These are phyloP conservation scores for Curvularia sp. DNA, from an alignment of 2,329 filamentous ascomycete species.

Conservation along the genomic window DNA sequence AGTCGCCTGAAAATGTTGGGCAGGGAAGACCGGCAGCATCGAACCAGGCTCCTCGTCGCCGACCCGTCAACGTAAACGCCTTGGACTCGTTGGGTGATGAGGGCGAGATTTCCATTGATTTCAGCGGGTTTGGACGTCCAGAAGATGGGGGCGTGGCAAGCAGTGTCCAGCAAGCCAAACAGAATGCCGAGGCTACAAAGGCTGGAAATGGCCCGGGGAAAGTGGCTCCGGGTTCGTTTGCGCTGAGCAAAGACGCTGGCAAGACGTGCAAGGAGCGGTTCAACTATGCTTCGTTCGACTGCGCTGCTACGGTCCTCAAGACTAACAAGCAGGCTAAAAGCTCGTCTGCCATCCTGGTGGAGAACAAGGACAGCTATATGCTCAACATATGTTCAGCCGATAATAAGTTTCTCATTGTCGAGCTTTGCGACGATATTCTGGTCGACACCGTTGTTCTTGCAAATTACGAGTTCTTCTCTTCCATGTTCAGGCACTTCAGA, in stretches of 20 bases:
- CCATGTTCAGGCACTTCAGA: slow-evolving; percentile 89
- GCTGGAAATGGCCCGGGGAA: slow-evolving; percentile 37
- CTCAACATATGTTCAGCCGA: slow-evolving; percentile 84
- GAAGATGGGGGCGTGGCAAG: slow-evolving; percentile 30
- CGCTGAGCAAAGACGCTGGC: slow-evolving; percentile 86
- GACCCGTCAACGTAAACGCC: slow-evolving; percentile 67
- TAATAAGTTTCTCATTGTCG: slow-evolving; percentile 94
- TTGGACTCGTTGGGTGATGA: slow-evolving; percentile 86
- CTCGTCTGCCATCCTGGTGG: slow-evolving; percentile 84
- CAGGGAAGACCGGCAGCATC: slow-evolving; percentile 58
- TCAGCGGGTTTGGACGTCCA: slow-evolving; percentile 65
- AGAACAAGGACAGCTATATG: slow-evolving; percentile 99
- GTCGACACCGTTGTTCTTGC: slow-evolving; percentile 97
- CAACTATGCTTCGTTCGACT: slow-evolving; percentile 97
- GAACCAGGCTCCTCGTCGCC: slow-evolving; percentile 57
- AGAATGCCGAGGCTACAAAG: slow-evolving; percentile 25
- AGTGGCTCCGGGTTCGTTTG: slow-evolving; percentile 41
- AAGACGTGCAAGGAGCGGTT: slow-evolving; percentile 98
- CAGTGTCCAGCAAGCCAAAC: slow-evolving; percentile 25
- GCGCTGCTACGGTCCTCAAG: slow-evolving; percentile 90
- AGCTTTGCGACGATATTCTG: slow-evolving; percentile 84
- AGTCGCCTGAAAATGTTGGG: slow-evolving; percentile 73
- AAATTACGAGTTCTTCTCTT: slow-evolving; percentile 99
- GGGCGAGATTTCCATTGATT: slow-evolving; percentile 80
- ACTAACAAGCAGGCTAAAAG: slow-evolving; percentile 87